Percentiles rank a stretch among this genome's conserved stretches.
Conservation (phyloP, 1,284 basidiomycete species). For the Neolentinus lepideus region DNA sequence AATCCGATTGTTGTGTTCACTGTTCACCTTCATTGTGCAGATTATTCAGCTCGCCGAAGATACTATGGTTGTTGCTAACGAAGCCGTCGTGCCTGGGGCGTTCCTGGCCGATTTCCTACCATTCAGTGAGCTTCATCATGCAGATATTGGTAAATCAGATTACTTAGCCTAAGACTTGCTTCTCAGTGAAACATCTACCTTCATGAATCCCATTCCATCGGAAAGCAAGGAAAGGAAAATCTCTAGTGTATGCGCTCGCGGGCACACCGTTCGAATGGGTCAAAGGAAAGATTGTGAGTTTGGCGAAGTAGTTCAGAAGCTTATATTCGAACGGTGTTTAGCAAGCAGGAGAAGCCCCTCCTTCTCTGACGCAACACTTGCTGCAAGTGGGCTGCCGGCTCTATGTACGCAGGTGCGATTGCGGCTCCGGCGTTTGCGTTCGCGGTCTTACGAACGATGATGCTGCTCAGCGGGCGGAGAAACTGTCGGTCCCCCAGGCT, state of each 20-base stretch:
- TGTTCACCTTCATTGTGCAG: constrained; percentile 7
- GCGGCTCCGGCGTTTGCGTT: not conserved
- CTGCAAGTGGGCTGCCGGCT: constrained; percentile 16
- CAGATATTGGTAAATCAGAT: not conserved
- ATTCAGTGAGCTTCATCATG: constrained; percentile 3
- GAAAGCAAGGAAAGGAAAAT: constrained; percentile 11
- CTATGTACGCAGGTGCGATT: constrained; percentile 20
- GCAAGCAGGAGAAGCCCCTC: not conserved
- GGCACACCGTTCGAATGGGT: constrained; percentile 14
- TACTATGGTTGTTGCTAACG: constrained; percentile 14
- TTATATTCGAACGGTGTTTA: not conserved
- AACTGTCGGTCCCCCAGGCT: too few species aligned
- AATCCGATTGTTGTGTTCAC: not conserved
- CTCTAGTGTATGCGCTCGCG: constrained; percentile 9
- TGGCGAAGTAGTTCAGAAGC: constrained; percentile 2
- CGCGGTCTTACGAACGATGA: not conserved
- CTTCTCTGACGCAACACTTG: not conserved
- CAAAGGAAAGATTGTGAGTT: constrained; percentile 8
- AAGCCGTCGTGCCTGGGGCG: constrained; percentile 15
- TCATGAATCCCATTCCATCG: constrained; percentile 16
- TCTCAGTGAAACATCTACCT: constrained; percentile 8
- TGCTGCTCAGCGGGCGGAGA: not conserved
- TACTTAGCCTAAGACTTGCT: not conserved
- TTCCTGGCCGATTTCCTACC: constrained; percentile 19
- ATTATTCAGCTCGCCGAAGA: constrained; percentile 17